Evolutionary conservation across 305 asterid species (phyloP), one percentile per base, ranked within the genome.

Genomic region (Fraxinus xanthoxyloides): DNA sequence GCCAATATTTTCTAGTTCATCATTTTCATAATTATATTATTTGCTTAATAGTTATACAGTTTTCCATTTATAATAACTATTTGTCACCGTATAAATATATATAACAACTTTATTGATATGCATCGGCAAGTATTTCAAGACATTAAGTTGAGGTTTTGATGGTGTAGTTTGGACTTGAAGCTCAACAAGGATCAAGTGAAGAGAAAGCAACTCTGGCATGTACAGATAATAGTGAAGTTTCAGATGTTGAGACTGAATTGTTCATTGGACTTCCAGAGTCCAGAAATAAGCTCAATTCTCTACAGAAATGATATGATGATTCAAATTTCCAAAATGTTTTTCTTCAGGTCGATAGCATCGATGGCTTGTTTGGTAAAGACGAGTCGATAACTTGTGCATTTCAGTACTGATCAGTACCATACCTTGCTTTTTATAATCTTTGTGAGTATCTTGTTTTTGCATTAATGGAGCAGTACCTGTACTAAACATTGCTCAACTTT

Each of bases 241-340:
- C 95, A 35, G 97, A 93, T 34, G 98, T 95, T 79, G 98, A 93
- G 86, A 95, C 98, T 7, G 97, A 92, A 38, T 73, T 95, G 88
- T 92, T 89, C 88, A 95, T 95, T 32, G 98, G 98, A 32, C 93
- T 75, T 7, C 98, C 98, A 0, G 97, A 93, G 86, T 74, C 85
- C 28, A 87, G 97, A 89, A 82, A 73, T 26, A 90, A 87, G 87
- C 93, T 88, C 32, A 24, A 63, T 46, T 46, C 59, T 46, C 59
- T 46, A 13, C 59, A 46, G 7, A 46, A 13, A 46, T 46, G 19
- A 46, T 46, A 12, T 46, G 56, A 46, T 3, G 13, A 46, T 12
- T 46, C 17, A 46, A 46, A 12, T 46, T 0, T 46, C 6, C 17
- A 46, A 46, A 12, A 46, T 0, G 0, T 0, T 0, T 3, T 46